phyloP scores from a whole-genome alignment of 805 yeast species.

The Pichia nanzhaoensis region DNA sequence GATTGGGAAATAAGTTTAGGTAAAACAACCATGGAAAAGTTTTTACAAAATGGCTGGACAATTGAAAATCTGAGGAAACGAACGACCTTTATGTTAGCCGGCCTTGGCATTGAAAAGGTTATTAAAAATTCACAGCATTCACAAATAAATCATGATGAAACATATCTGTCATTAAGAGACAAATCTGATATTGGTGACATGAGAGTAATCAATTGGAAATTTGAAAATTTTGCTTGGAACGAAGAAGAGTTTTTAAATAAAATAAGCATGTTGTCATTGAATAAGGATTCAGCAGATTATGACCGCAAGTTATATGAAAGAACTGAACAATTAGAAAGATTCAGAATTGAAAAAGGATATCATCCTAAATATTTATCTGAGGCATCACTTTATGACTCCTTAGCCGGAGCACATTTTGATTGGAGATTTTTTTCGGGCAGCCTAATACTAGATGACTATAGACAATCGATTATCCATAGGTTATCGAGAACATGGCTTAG shows the following conservation, averaged over 20 bases:
- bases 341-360: conserved; percentile 10
- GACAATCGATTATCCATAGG: conserved; percentile 36
- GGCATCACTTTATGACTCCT: conserved; percentile 28
- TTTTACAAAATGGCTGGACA: conserved; percentile 20
- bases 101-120: conserved; percentile 7
- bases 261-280: background rate
- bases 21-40: conserved; percentile 7
- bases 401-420: conserved; percentile 39
- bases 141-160: conserved; percentile 1
- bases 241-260: conserved; percentile 10
- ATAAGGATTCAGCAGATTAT: conserved; percentile 2
- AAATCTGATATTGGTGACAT: background rate
- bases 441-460: conserved; percentile 17
- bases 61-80: conserved; percentile 8
- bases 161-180: conserved; percentile 4
- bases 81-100: conserved; percentile 7
- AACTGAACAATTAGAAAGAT: conserved; percentile 8
- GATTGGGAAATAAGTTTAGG: conserved; percentile 13
- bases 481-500: conserved; percentile 48
- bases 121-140: conserved; percentile 3
- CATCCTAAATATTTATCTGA: conserved; percentile 37
- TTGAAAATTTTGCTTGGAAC: conserved; percentile 13
- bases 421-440: conserved; percentile 38
- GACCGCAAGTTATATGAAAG: conserved; percentile 9
- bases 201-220: conserved; percentile 9